Evolutionary conservation across 257 asterid species (phyloP), one percentile per base, ranked within the genome.

Genomic region (Salvia splendens): DNA sequence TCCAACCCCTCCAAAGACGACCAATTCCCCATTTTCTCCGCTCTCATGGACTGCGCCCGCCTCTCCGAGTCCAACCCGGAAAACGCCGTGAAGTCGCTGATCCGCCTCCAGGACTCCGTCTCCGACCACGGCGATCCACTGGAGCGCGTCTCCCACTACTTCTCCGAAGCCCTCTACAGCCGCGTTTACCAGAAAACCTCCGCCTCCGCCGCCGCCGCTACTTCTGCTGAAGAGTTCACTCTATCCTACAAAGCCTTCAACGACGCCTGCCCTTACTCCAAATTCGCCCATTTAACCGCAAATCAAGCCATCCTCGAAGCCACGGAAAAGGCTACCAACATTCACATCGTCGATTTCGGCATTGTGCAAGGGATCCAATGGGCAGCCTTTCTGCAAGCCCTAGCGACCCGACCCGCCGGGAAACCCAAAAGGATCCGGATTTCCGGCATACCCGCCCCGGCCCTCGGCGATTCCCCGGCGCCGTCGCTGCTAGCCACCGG

Each of bases 371-470:
- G 99, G 5, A 82, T 94, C 67, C 99, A 94, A 55, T 94, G 99
- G 99, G 97, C 99, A 1, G 97, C 97, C 5, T 85, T 94, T 8
- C 80, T 94, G 72, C 99, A 94, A 59, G 99, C 96, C n/a, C 52
- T 94, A 15, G 97, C 97, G 0, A 88, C 96, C 67, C 86, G 99
- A 41, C 86, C 96, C 20, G 54, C 87, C 16, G 97, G 99, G 5
- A 94, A 91, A 74, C 99, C 99, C 20, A 82, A 76, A 0, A 33
- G 75, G 50, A 59, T 94, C 51, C 85, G 97, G 36, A 84, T 94
- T 12, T 86, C 99, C 1, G 99, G 99, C 28, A 86, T 94, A 49
- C 99, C 99, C 8, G 95, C 97, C 2, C 88, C 87, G 12, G 80
- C 77, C 0, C 75, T 93, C 5, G 97, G 97, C 3, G 70, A 72